Evolutionary conservation across 2,329 filamentous ascomycete species (phyloP), one percentile per base, ranked within the genome.

Genomic region (Xylariales sp.): DNA sequence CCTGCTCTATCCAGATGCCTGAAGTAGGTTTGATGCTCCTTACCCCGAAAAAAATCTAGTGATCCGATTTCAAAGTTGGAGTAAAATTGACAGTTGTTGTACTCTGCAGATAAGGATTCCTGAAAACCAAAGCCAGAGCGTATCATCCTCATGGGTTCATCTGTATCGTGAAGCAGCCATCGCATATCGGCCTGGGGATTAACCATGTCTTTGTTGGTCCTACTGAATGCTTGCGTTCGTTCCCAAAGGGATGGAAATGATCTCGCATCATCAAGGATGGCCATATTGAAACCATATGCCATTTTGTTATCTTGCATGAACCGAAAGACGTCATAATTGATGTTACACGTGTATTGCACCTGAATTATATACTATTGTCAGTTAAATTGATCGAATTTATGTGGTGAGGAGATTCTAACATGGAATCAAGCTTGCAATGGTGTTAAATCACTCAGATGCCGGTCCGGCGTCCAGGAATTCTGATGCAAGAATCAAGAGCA

Each of bases 301-400:
- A 91, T 85, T 56, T 88, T 82, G 57, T 87, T 79, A 53, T 94
- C 87, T 45, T 80, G 72, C 86, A 94, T 91, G 67, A 83, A 90
- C 32, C 81, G 78, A 66, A 94, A 94, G 20, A 93, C 78, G 54
- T 94, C 88, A 55, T 94, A 93, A 55, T 88, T 80, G 45, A 94
- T 76, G 44, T 75, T 61, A 43, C 74, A 75, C 40, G 66, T 69
- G 46, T 76, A 76, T 30, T 73, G 65, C 5, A 74, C 66, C 73
- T 77, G 40, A n/a, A 25, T 19, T n/a, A n/a, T 24, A 17, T n/a
- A n/a, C 6, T 31, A 13, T 37, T 52, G 29, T 48, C 30, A 20
- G 47, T 51, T 28, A n/a, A n/a, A n/a, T n/a, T n/a, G n/a, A n/a
- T n/a, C n/a, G n/a, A n/a, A n/a, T n/a, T n/a, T n/a, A n/a, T n/a